These are phyloP conservation scores for Vaccinium corymbosum DNA, from an alignment of 148 eudicot genomes.

Conservation along the genomic window DNA sequence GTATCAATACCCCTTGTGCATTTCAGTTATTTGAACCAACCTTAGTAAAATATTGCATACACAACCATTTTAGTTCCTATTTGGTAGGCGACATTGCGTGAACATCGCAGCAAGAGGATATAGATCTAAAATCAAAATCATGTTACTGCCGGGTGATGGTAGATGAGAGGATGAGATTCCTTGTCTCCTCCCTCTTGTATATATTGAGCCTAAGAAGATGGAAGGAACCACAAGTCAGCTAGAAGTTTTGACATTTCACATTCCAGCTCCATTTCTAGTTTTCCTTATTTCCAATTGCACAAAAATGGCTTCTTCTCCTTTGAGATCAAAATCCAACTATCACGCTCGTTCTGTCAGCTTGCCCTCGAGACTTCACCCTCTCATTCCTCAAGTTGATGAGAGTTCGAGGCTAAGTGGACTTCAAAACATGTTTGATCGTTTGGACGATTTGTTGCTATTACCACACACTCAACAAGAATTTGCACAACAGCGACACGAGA, in stretches of 20 bases:
- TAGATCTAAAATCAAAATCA: not conserved
- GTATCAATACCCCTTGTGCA: not conserved
- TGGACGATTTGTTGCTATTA: conserved; percentile 34
- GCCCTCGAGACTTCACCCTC: conserved; percentile 25
- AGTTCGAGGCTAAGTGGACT: conserved; percentile 29
- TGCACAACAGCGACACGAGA: conserved; percentile 14
- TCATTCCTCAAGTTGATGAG: conserved; percentile 26
- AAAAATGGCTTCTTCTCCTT: conserved; percentile 16
- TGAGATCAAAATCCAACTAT: conserved; percentile 17
- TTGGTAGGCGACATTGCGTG: not conserved
- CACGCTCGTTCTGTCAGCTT: conserved; percentile 34
- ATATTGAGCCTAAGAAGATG: not conserved
- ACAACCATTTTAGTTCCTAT: not conserved
- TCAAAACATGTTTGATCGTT: conserved; percentile 18
- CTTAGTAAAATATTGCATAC: not conserved
- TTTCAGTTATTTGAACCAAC: not conserved
- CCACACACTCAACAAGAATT: conserved; percentile 28
- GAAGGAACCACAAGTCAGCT: not conserved
- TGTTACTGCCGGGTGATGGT: not conserved
- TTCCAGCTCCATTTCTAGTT: not conserved
- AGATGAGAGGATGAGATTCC: conserved; percentile 1
- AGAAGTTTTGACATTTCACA: not conserved
- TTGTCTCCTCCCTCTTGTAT: conserved; percentile 5
- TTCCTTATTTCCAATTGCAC: not conserved
- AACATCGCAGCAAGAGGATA: not conserved